Evolutionary conservation across 352 stramenopile species (phyloP).

Genomic region (Phytophthora kernoviae): DNA sequence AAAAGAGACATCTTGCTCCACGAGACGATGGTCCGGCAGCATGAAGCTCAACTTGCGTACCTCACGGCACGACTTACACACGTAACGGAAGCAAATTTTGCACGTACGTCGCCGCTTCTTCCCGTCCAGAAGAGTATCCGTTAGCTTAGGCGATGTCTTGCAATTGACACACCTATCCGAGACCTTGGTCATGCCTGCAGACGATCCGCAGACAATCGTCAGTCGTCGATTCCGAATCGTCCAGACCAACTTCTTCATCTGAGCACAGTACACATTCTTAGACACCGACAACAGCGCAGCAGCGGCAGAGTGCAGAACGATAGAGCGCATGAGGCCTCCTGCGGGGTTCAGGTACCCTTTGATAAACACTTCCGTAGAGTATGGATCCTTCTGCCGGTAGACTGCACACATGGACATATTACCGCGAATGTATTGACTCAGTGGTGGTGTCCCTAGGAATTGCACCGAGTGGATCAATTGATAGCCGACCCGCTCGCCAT

Average conservation of each 20-base stretch:
- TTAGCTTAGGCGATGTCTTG: slow-evolving; percentile 9
- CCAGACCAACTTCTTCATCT: slow-evolving; percentile 73
- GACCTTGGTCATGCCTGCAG: slow-evolving; percentile 10
- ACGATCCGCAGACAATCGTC: slow-evolving; percentile 1
- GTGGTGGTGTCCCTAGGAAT: slow-evolving; percentile 39
- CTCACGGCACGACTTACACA: slow-evolving; percentile 46
- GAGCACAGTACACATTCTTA: slow-evolving; percentile 46
- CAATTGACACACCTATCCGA: slow-evolving; percentile 26
- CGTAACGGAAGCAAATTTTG: slow-evolving; percentile 39
- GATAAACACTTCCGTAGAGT: slow-evolving; percentile 55
- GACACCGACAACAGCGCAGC: slow-evolving; percentile 37
- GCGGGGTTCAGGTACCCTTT: slow-evolving; percentile 37
- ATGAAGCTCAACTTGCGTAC: slow-evolving; percentile 39
- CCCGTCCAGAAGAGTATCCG: slow-evolving; percentile 6
- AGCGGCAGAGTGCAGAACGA: slow-evolving; percentile 34
- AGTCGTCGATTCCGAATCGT: slow-evolving; percentile 35
- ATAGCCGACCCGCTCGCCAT: slow-evolving; percentile 54
- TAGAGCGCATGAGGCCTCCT: slow-evolving; percentile 43
- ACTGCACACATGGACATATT: slow-evolving; percentile 56
- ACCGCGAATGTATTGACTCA: slow-evolving; percentile 41
- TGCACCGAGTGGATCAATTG: slow-evolving; percentile 62
- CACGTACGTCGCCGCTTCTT: slow-evolving; percentile 33
- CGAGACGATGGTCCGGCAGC: slow-evolving; percentile 25
- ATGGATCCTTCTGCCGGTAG: slow-evolving; percentile 48
- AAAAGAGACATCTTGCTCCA: slow-evolving; percentile 33